A percentile compares a stretch with the other conserved stretches of the same genome.
These are phyloP conservation scores for bread wheat (Triticum aestivum) DNA, from an alignment of 176 grass and related monocot genomes.

Conservation along the genomic window DNA sequence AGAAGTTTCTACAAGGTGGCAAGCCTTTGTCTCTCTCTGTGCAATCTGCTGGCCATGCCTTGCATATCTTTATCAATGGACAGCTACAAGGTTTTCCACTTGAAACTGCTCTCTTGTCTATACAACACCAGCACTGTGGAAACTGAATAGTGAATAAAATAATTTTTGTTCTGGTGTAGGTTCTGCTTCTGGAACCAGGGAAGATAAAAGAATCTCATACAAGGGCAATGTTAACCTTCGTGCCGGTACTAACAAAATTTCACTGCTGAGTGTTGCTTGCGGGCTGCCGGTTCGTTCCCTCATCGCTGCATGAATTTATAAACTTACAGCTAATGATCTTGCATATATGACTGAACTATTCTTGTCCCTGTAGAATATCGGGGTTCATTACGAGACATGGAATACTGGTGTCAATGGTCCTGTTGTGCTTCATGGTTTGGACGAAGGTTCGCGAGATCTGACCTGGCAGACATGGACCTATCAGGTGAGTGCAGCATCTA, in stretches of 20 bases:
- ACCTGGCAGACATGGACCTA: constrained; percentile 98
- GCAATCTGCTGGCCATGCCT: constrained; percentile 84
- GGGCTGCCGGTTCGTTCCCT: constrained; percentile 78
- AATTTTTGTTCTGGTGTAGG: constrained; percentile 40
- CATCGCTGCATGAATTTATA: not conserved
- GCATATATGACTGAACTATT: constrained; percentile 17
- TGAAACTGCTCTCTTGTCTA: not conserved
- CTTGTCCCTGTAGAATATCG: constrained; percentile 64
- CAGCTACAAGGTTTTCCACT: constrained; percentile 76
- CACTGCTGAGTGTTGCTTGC: constrained; percentile 86
- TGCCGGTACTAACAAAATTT: constrained; percentile 81
- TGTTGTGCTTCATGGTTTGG: constrained; percentile 77
- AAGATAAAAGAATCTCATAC: constrained; percentile 84
- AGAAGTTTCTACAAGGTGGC: constrained; percentile 73
- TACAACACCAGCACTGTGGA: not conserved
- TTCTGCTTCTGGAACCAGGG: constrained; percentile 95
- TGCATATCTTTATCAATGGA: constrained; percentile 86
- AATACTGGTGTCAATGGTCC: constrained; percentile 91
- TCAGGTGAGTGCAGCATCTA: constrained; percentile 48
- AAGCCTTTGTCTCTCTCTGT: constrained; percentile 66
- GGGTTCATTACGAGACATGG: constrained; percentile 95
- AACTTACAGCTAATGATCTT: not conserved
- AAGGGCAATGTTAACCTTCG: constrained; percentile 71
- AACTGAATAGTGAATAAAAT: constrained; percentile 7
- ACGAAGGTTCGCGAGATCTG: constrained; percentile 81